Base-by-base conservation (phyloP, 441 rosid genomes). In the Adansonia gregorii region DNA sequence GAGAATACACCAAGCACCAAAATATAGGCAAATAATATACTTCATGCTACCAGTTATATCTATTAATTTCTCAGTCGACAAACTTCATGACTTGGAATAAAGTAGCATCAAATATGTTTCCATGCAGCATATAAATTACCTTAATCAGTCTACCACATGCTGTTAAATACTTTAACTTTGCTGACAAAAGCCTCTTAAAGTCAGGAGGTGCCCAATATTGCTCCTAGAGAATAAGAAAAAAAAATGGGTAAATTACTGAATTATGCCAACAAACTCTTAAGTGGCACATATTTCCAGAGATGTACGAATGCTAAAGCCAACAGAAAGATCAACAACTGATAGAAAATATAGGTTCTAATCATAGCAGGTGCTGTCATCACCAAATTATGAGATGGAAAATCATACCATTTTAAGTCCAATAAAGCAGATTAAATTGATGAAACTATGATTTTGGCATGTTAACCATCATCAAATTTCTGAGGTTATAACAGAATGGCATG, bases 151-250 rank as follows among this genome's bases (percentile, higher is more conserved):
- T 91, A 52, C 97, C 88, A 31, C 84, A 76, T 60, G 86, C 83
- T 14, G 89, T 88, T 86, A 93, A 79, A 88, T 83, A 83, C 88
- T 92, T 94, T 46, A 95, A 82, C 85, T 92, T 91, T 74, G 88
- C 86, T 27, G 97, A 93, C 81, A 95, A 85, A 77, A 88, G 75
- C 87, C 94, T 87, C 83, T 88, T 94, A 74, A 95, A 93, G 83
- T 92, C 93, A 54, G 85, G 88, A 51, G 97, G 98, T 71, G 96
- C 92, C 87, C 94, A 70, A 43, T 91, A 95, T 83, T 91, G 95
- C 76, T 93, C 98, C 99, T 95, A 78, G 65, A 86, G 55, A 77
- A 77, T 8, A 20, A 35, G 73, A 49, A 56, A 15, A 56, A 48
- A 19, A 72, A 76, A 17, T 39, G 2, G 24, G 52, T 45, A 19